Conservation (phyloP, 2,329 filamentous ascomycete genomes). For the Kalmusia sp. region DNA sequence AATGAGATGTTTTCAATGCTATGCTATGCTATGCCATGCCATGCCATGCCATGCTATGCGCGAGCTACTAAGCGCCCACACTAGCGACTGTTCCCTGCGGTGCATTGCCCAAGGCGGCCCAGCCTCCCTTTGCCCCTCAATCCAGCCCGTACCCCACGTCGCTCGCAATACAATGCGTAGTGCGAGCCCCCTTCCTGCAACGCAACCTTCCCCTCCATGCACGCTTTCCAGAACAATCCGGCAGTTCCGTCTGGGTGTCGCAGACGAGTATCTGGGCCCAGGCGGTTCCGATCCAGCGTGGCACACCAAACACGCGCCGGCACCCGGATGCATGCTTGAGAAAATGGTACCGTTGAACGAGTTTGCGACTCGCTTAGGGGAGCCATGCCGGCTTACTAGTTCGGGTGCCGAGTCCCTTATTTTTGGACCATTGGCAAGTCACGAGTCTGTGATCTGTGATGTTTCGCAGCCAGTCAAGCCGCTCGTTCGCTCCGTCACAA, state of each 20-base stretch:
- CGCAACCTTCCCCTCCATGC: slow-evolving; percentile 14
- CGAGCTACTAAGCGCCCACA: slow-evolving; percentile 39
- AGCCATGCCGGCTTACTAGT: slow-evolving; percentile 25
- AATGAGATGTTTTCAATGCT: slow-evolving; percentile 10
- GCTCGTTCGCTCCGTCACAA: background rate
- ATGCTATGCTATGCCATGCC: too few species aligned
- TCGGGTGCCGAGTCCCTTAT: slow-evolving; percentile 26
- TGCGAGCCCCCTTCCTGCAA: slow-evolving; percentile 12
- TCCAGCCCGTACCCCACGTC: slow-evolving; percentile 20
- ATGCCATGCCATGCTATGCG: slow-evolving; percentile 17
- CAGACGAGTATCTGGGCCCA: slow-evolving; percentile 13
- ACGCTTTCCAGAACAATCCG: slow-evolving; percentile 20
- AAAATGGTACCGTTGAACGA: too few species aligned
- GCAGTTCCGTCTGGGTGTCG: slow-evolving; percentile 23
- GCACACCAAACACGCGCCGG: slow-evolving; percentile 29
- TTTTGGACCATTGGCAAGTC: slow-evolving; percentile 22
- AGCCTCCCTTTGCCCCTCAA: slow-evolving; percentile 24
- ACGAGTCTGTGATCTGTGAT: slow-evolving; percentile 10
- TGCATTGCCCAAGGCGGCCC: slow-evolving; percentile 29
- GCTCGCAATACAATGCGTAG: background rate
- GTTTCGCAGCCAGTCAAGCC: too few species aligned
- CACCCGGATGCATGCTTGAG: slow-evolving; percentile 22
- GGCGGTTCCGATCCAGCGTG: slow-evolving; percentile 22
- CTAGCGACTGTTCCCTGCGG: slow-evolving; percentile 33
- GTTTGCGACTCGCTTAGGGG: slow-evolving; percentile 16